phyloP scores from a whole-genome alignment of 2,329 filamentous ascomycete genomes.

The Metarhizium album region DNA sequence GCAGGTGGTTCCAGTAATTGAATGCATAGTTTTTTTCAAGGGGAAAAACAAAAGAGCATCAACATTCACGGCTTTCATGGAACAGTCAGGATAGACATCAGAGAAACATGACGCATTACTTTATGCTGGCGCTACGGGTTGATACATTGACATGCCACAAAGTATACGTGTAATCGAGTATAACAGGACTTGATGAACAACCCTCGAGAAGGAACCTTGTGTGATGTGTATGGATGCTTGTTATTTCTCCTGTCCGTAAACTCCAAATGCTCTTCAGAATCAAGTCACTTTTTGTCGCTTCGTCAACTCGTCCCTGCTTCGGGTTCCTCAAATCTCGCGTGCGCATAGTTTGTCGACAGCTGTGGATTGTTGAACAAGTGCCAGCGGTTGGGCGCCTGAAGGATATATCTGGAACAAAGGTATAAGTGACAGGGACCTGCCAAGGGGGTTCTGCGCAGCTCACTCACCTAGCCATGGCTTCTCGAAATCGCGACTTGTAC shows the following conservation, averaged over 20 bases:
- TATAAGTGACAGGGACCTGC: not conserved
- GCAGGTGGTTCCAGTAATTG: too few relatives aligned
- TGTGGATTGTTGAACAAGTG: conserved; percentile 49
- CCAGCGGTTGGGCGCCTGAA: conserved; percentile 68
- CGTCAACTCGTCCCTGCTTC: conserved; percentile 10
- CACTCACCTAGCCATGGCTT: conserved; percentile 83
- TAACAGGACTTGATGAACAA: not conserved
- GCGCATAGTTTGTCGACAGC: conserved; percentile 24
- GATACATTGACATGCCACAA: not conserved
- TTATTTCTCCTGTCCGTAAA: not conserved
- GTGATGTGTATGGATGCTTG: not conserved
- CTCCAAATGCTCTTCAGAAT: not conserved
- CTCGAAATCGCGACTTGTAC: conserved; percentile 90
- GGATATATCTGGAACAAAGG: conserved; percentile 44
- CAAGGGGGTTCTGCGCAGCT: not conserved
- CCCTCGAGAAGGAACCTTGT: not conserved
- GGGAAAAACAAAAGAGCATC: not conserved
- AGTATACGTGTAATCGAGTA: not conserved
- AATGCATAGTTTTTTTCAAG: too few relatives aligned
- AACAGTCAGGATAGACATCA: too few relatives aligned
- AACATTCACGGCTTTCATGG: too few relatives aligned
- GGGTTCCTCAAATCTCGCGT: conserved; percentile 29
- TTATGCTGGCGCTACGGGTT: not conserved
- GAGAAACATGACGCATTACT: not conserved
- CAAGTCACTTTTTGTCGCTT: not conserved